Evolutionary conservation across 306 rosid genomes (phyloP), one percentile per base, ranked within the genome.

Genomic region (Prinsepia uniflora): DNA sequence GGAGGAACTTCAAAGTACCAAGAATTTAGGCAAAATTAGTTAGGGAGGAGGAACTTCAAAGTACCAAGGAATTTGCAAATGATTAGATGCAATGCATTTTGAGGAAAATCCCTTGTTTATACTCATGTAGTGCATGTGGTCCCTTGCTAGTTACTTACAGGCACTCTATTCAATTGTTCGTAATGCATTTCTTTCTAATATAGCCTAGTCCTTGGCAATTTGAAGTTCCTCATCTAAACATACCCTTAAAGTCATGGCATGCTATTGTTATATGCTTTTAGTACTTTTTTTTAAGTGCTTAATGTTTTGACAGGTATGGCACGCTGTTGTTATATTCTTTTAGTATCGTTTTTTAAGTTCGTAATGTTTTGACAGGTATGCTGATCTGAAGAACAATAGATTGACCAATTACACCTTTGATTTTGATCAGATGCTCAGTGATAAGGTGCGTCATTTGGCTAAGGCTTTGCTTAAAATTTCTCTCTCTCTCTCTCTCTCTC

Each of bases 361-460:
- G 18, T 18, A 44, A 72, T 68, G 74, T 78, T 73, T 82, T 80
- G 72, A 73, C 90, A 91, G 96, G 88, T 95, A 91, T 82, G 99
- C 99, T 71, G 99, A 95, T 74, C 76, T 95, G 80, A 95, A 89
- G 87, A 95, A 84, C 81, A 95, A 95, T 71, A 91, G 97, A 78
- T 73, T 81, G 72, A 91, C 96, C 63, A 87, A 89, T 84, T 95
- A 95, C 84, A 91, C 90, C 0, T 91, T 91, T 86, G 91, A 84
- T 86, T 95, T 89, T 55, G 90, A 91, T 81, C 99, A 89, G 79
- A 95, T 95, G 97, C 92, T 95, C 52, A 95, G 54, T 76, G 97
- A 94, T 72, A 91, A 94, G 97, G 97, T 94, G 66, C 61, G 13
- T 63, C 58, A 59, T 34, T 59, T 24, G 43, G 64, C 22, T 1